Conservation (phyloP, 768 basidiomycete species). For the Suillus discolor region DNA sequence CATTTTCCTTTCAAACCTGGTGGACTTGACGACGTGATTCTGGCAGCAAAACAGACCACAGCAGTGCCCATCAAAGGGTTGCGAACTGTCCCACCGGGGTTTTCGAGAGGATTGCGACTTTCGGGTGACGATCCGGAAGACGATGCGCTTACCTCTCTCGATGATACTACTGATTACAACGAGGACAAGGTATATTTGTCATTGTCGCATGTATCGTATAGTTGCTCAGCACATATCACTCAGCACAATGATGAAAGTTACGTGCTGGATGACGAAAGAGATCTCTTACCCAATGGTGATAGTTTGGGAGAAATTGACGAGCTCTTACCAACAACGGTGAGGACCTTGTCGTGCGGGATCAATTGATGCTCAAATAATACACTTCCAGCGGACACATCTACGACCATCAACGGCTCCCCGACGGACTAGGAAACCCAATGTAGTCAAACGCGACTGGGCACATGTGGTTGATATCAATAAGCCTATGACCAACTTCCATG, state of each 20-base stretch:
- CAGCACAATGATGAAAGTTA: slow-evolving; percentile 21
- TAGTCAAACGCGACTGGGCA: slow-evolving; percentile 94
- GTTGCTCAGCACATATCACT: slow-evolving; percentile 27
- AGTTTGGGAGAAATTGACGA: slow-evolving; percentile 67
- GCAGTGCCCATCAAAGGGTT: slow-evolving; percentile 48
- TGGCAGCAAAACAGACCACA: slow-evolving; percentile 30
- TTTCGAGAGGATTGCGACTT: slow-evolving; percentile 77
- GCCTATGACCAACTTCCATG: slow-evolving; percentile 84
- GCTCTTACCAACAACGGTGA: slow-evolving; percentile 66
- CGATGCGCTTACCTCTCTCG: slow-evolving; percentile 39
- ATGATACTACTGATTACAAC: slow-evolving; percentile 16
- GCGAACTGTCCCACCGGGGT: slow-evolving; percentile 79
- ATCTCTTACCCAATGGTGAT: slow-evolving; percentile 17
- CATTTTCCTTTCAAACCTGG: slow-evolving; percentile 95
- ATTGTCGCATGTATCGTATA: slow-evolving; percentile 9
- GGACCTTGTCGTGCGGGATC: slow-evolving; percentile 5
- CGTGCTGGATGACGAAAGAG: slow-evolving; percentile 26
- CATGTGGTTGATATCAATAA: slow-evolving; percentile 95
- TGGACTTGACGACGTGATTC: slow-evolving; percentile 72
- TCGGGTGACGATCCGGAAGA: slow-evolving; percentile 57
- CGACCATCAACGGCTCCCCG: slow-evolving; percentile 50
- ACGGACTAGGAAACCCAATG: slow-evolving; percentile 44
- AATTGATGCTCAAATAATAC: slow-evolving; percentile 8
- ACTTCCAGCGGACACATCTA: slow-evolving; percentile 55
- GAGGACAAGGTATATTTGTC: slow-evolving; percentile 20